Percentiles rank a stretch among this genome's conserved stretches.
Conservation (phyloP, 2,329 filamentous ascomycete genomes). For the Claviceps sp. region DNA sequence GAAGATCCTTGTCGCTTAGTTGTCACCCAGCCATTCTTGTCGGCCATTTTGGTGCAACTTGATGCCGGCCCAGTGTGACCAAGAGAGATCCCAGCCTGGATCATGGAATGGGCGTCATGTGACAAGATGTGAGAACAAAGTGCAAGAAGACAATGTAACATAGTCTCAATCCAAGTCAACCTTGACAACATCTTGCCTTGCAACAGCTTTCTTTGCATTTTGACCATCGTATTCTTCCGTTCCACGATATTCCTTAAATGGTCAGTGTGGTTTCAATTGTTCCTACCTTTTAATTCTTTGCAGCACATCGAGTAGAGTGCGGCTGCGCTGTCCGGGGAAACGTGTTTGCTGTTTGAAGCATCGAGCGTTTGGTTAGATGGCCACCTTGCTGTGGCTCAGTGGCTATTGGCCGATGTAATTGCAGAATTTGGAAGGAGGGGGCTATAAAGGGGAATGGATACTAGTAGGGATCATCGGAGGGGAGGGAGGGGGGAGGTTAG, state of each 20-base stretch:
- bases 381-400: neutral
- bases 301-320: neutral
- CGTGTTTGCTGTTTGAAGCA: neutral
- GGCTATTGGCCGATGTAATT: neutral
- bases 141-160: neutral
- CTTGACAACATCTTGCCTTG: neutral
- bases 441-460: neutral
- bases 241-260: neutral
- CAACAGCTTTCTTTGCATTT: neutral
- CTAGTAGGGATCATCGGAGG: neutral
- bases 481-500: constrained; percentile 1
- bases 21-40: neutral
- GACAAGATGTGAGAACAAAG: neutral
- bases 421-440: neutral
- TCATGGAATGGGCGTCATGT: neutral
- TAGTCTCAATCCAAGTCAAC: neutral
- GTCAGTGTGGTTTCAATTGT: constrained; percentile 1
- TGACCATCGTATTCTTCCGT: neutral
- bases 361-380: neutral
- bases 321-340: neutral
- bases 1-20: neutral
- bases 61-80: neutral
- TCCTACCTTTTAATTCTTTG: neutral
- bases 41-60: neutral
- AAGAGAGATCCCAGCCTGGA: neutral